Evolutionary conservation across 2,329 filamentous ascomycete genomes (phyloP), one percentile per base, ranked within the genome.

Genomic region (Tolypocladium pustulatum): DNA sequence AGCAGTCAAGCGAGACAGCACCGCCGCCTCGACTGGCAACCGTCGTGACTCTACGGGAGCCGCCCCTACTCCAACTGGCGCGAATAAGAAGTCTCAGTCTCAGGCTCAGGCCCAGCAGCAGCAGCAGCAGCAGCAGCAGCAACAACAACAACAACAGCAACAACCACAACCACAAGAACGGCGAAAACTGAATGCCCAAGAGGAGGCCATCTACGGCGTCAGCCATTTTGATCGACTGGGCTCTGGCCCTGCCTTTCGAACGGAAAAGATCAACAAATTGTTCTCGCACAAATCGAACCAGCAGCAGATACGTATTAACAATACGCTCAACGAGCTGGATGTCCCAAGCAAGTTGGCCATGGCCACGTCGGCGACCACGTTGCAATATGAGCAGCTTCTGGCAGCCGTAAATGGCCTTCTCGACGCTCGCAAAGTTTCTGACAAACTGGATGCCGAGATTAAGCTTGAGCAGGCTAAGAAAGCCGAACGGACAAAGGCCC

Each of bases 181-280:
- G 58, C 84, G 86, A 67, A 85, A 87, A 71, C 85, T 97, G 63
- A 85, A 84, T 5, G 80, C 87, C 54, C 84, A 89, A 64, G 88
- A 95, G 73, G 87, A 92, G 74, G 73, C 82, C 62, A 81, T 88
- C 38, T 97, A 93, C 68, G 94, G 93, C 62, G 88, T 99, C 12
- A 84, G 88, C 9, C 85, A 90, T 63, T 88, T 93, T 69, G 93
- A 97, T 58, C 89, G 93, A 34, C 81, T 97, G 43, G 86, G 88
- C 1, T 88, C 87, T 10, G 93, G 94, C 8, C 90, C 96, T 40
- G 88, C 90, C 17, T 97, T 97, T 80, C 89, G 93, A 15, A 91
- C 91, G 34, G 89, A 93, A 66, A 87, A 85, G 70, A 83, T 93
- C 60, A 86, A 87, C 65, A 91, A 91, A 72, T 82, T 90, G 30